Evolutionary conservation across 176 grass and related monocot genomes (phyloP), one percentile per base, ranked within the genome.

Genomic region (Bolboschoenus planiculmis): DNA sequence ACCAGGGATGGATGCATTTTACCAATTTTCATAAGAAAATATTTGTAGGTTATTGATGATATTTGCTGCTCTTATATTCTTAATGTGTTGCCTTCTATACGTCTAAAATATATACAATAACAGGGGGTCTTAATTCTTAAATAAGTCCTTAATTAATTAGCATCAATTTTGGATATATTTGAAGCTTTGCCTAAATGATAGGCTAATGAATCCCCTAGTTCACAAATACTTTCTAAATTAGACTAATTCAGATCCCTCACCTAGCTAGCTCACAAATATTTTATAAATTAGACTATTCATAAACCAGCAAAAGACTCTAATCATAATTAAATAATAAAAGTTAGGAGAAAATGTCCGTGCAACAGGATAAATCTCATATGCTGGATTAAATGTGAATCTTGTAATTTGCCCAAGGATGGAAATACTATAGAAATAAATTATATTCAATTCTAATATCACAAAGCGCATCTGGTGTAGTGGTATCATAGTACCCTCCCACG

Each of bases 401-500:
- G n/a, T n/a, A n/a, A n/a, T n/a, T n/a, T n/a, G n/a, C n/a, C n/a
- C n/a, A n/a, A n/a, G n/a, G n/a, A n/a, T n/a, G n/a, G n/a, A n/a
- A n/a, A n/a, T n/a, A n/a, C n/a, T n/a, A n/a, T n/a, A n/a, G n/a
- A n/a, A n/a, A n/a, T n/a, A n/a, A n/a, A n/a, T n/a, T n/a, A n/a
- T n/a, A n/a, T n/a, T n/a, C n/a, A n/a, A n/a, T n/a, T n/a, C n/a
- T n/a, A 8, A 16, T 53, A 53, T 15, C 13, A 1, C 0, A 27
- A 27, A 33, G 91, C 85, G 92, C 90, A 94, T 97, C 90, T 97
- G 88, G 90, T 94, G 87, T 92, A 91, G 92, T 91, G 87, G 90
- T 92, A 94, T 92, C 90, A 97, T 97, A 91, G 95, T 92, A 92
- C 95, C 88, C 90, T 97, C 90, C 92, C 92, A 97, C 92, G 92